These are phyloP conservation scores for Tagetes erecta DNA, from an alignment of 129 eudicot species.

Conservation along the genomic window DNA sequence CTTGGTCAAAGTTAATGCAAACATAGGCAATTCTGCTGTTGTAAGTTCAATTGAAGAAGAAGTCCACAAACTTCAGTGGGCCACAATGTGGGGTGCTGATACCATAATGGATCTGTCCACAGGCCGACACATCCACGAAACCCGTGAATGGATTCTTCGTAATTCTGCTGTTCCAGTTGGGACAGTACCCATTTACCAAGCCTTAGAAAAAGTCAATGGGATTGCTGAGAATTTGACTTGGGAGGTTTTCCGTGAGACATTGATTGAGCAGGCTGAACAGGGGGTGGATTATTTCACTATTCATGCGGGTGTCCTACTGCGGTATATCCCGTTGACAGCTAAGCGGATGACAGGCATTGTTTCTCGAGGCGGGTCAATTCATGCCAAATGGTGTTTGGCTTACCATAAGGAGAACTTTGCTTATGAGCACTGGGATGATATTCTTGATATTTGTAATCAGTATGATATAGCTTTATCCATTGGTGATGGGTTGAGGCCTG, in stretches of 20 bases:
- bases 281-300: conserved; percentile 98
- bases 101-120: conserved; percentile 97
- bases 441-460: conserved; percentile 91
- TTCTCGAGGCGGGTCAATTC: conserved; percentile 98
- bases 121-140: conserved; percentile 97
- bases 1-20: conserved; percentile 93
- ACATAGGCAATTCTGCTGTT: conserved; percentile 94
- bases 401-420: conserved; percentile 97
- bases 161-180: conserved; percentile 95
- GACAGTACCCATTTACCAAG: conserved; percentile 94
- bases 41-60: conserved; percentile 97
- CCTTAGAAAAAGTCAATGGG: conserved; percentile 88
- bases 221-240: conserved; percentile 87
- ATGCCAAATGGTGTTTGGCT: conserved; percentile 99
- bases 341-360: conserved; percentile 98
- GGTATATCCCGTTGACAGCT: conserved; percentile 92
- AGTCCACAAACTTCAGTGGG: conserved; percentile 99
- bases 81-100: conserved; percentile 99
- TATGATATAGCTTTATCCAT: conserved; percentile 93
- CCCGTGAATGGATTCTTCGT: conserved; percentile 98
- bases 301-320: conserved; percentile 92
- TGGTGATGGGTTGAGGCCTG: conserved; percentile 97
- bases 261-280: conserved; percentile 98
- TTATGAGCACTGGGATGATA: conserved; percentile 99
- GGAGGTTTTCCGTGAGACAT: conserved; percentile 93